Conservation (phyloP, 2,329 filamentous ascomycete species). For the Ceratocystis diversiconidia region DNA sequence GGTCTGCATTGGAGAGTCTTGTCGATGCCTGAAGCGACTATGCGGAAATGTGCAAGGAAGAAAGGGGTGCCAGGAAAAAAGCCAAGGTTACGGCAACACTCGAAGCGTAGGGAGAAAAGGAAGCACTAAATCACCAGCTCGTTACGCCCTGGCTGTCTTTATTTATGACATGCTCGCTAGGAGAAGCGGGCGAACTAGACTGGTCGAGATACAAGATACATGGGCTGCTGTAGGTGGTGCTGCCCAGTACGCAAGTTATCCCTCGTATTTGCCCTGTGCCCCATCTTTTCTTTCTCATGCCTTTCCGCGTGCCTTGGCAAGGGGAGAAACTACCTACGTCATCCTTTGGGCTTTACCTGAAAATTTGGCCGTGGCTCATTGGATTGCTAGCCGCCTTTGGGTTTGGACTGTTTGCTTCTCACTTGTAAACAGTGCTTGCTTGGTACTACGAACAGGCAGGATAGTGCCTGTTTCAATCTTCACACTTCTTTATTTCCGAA, state of each 20-base stretch:
- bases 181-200: too few relatives aligned
- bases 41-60: background rate
- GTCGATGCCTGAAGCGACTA: background rate
- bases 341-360: background rate
- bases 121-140: background rate
- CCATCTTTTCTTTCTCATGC: background rate
- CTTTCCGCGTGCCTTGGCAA: background rate
- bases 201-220: too few relatives aligned
- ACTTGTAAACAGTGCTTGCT: too few relatives aligned
- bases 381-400: too few relatives aligned
- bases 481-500: too few relatives aligned
- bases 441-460: too few relatives aligned
- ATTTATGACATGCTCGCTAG: background rate
- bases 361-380: too few relatives aligned
- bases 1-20: background rate
- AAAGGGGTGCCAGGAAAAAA: background rate
- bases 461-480: too few relatives aligned
- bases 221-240: background rate
- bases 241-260: background rate
- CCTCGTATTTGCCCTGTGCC: background rate
- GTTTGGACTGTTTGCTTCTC: too few relatives aligned
- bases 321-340: background rate
- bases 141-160: background rate
- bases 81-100: background rate
- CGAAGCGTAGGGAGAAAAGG: too few relatives aligned